Evolutionary conservation across 2,329 filamentous ascomycete genomes (phyloP), one percentile per base, ranked within the genome.

Genomic region (Cryoendolithus antarcticus): DNA sequence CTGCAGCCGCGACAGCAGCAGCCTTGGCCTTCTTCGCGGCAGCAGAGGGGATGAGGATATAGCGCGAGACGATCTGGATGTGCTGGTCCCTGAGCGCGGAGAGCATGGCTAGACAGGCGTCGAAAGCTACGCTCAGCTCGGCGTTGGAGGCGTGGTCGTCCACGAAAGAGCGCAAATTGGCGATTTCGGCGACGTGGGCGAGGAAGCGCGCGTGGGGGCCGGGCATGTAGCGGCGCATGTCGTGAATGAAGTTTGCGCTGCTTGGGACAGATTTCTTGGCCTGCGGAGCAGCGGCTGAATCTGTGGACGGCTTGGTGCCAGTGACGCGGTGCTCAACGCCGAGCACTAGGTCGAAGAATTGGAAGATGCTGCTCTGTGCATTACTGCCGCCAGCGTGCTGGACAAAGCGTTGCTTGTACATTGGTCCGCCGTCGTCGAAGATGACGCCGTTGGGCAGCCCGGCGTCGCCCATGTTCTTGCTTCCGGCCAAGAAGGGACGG

Each of bases 151-250:
- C 66, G 55, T 72, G 74, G 49, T 49, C 59, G 48, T 82, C 74
- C 36, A 95, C 88, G 51, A 81, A 96, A n/a, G 80, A 71, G 24
- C 86, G 82, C 50, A 98, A 86, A 55, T 96, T 96, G 50, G 89
- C 78, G 3, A 95, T 78, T 10, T 67, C 67, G 36, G 75, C 71
- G 9, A 95, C 79, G 46, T 93, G 82, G 47, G 82, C 74, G 3
- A 98, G 71, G 64, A 98, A 98, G 31, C 83, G 79, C 3, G 86
- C 82, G 56, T 98, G 91, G 0, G 82, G 76, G 0, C 86, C 89
- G 0, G 91, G 91, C 91, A 98, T 98, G 64, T 98, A 98, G 34
- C 75, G 75, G 42, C 89, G 82, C 91, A 98, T 98, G 48, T 98
- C 91, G 55, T 83, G 77, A 56, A 98, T 89, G 64, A 98, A 98